Percentiles rank a stretch among this genome's conserved stretches.
phyloP scores from a whole-genome alignment of 1,139 yeast genomes.

The Geotrichum klebahnii region DNA sequence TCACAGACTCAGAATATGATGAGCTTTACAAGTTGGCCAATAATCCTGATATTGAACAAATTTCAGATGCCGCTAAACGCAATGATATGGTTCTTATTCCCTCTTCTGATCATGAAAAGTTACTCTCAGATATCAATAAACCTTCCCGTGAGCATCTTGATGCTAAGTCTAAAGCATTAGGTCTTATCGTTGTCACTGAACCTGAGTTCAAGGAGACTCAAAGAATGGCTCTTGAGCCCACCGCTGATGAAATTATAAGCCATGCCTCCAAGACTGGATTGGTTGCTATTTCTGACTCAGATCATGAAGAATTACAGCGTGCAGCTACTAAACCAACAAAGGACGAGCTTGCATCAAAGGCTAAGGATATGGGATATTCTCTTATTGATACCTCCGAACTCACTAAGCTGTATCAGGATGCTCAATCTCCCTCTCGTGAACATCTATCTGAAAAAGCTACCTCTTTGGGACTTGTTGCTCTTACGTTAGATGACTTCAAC shows the following conservation, averaged over 20 bases:
- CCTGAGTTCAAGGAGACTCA: slow-evolving; percentile 1
- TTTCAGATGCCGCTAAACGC: slow-evolving; percentile 35
- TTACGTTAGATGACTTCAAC: slow-evolving; percentile 27
- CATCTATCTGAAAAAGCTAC: slow-evolving; percentile 26
- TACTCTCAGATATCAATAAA: slow-evolving; percentile 21
- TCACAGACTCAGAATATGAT: slow-evolving; percentile 13
- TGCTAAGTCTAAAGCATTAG: slow-evolving; percentile 27
- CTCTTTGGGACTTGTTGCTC: slow-evolving; percentile 28
- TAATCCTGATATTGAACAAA: slow-evolving; percentile 22
- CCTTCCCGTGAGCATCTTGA: slow-evolving; percentile 23
- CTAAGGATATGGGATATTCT: slow-evolving; percentile 9
- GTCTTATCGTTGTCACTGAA: slow-evolving; percentile 14
- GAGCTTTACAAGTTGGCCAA: slow-evolving; percentile 18
- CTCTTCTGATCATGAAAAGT: slow-evolving; percentile 30
- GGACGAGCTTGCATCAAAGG: slow-evolving; percentile 34
- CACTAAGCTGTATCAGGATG: slow-evolving; percentile 19
- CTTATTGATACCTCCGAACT: slow-evolving; percentile 12
- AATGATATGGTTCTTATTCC: slow-evolving; percentile 29
- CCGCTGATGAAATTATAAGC: slow-evolving; percentile 16
- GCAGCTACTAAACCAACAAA: slow-evolving; percentile 29
- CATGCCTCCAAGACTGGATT: slow-evolving; percentile 8
- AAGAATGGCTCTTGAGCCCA: slow-evolving; percentile 16
- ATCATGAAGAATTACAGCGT: slow-evolving; percentile 19
- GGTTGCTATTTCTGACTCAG: slow-evolving; percentile 12
- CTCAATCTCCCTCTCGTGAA: slow-evolving; percentile 24